Percentiles rank a stretch among this genome's conserved stretches.
Conservation (phyloP, 345 rosid genomes). For the Raphanus sativus region DNA sequence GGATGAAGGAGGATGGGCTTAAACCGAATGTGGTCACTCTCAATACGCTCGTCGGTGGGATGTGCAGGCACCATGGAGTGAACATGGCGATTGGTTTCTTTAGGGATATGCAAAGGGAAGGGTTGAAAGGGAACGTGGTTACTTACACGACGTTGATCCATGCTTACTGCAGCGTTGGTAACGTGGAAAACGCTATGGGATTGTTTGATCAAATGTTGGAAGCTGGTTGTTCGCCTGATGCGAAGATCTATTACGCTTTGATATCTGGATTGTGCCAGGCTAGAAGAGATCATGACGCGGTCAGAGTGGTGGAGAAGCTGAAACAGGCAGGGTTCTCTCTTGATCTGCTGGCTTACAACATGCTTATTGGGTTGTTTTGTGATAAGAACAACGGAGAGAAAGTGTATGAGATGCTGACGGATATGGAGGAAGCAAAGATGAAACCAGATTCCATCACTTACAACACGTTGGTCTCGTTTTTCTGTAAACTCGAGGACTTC, state of each 20-base stretch:
- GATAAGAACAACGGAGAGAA: constrained; percentile 50
- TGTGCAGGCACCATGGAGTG: constrained; percentile 68
- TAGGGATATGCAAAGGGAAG: constrained; percentile 53
- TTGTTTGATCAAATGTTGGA: constrained; percentile 52
- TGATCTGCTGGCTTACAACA: constrained; percentile 65
- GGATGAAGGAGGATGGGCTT: constrained; percentile 57
- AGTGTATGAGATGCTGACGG: constrained; percentile 58
- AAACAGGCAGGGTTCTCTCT: constrained; percentile 60
- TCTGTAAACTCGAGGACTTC: constrained; percentile 47
- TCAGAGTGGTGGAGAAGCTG: constrained; percentile 41
- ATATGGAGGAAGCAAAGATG: constrained; percentile 59
- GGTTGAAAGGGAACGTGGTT: constrained; percentile 49
- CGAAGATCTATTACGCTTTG: constrained; percentile 56
- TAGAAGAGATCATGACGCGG: constrained; percentile 61
- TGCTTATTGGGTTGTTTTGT: constrained; percentile 59
- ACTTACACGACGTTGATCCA: constrained; percentile 58
- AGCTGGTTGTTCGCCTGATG: constrained; percentile 58
- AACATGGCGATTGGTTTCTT: constrained; percentile 53
- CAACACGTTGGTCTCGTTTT: constrained; percentile 61
- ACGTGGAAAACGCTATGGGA: constrained; percentile 58
- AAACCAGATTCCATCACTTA: constrained; percentile 62
- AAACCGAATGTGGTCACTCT: constrained; percentile 56
- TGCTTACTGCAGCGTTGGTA: constrained; percentile 62
- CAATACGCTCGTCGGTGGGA: constrained; percentile 60
- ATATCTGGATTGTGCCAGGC: constrained; percentile 64